Base-by-base conservation (phyloP, 2,329 filamentous ascomycete species). In the Colletotrichum endophyticum region DNA sequence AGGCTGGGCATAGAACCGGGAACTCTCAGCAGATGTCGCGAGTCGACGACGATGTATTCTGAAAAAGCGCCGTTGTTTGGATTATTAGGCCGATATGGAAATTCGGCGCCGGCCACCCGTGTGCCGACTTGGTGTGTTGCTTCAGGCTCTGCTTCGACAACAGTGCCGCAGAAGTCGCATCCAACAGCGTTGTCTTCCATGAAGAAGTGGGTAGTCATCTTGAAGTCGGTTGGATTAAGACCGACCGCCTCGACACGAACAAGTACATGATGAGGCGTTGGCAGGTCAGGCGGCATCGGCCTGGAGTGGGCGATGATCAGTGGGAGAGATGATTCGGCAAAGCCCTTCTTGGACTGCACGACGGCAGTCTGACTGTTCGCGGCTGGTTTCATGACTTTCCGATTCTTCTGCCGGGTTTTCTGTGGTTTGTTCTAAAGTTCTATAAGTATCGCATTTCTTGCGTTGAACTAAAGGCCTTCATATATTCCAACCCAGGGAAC, bases 151-250 rank as follows among this genome's bases (percentile, higher is more conserved):
- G 49, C n/a, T 5, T 56, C 49, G 49, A 56, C 49, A 59, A 79
- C 71, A 12, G 75, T 68, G 49, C 82, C 82, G 27, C 72, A 78
- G 53, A 82, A 82, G 70, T 83, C 82, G 56, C 79, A 81, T 5
- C 81, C 81, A 2, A 70, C 53, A 4, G 44, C 44, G 22, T 69
- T 72, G 16, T 75, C 78, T 6, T 69, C 59, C 19, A 39, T 53
- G 12, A 69, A 67, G 63, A 79, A 80, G 36, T 80, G 49, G 2
- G 56, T 75, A 3, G 78, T 53, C 78, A 81, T 56, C 49, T 56
- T 56, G 49, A 22, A 25, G 49, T 56, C 49, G 19, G 16, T 56
- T n/a, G 49, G 49, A 22, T 56, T 56, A 5, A 82, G 73, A 2
- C 76, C 81, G 16, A 82, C 82, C 13, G 81, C 80, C 6, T 76